phyloP scores from a whole-genome alignment of 176 grass and related monocot species.

The Ananas comosus region DNA sequence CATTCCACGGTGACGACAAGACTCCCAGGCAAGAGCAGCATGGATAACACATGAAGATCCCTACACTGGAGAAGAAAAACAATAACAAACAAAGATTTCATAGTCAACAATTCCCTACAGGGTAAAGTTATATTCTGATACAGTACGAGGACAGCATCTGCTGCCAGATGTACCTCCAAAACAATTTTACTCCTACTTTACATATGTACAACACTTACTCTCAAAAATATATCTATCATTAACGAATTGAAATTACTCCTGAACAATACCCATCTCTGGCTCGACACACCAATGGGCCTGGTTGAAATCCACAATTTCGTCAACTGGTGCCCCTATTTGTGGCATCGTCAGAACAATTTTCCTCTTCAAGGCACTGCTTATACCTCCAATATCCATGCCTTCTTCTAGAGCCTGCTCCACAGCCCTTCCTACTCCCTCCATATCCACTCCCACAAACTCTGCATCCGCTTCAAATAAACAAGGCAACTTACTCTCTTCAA shows the following conservation, averaged over 20 bases:
- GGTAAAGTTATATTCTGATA: no score
- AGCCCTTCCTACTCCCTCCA: slow-evolving; percentile 7
- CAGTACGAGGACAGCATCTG: no score
- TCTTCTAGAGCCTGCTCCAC: neutral
- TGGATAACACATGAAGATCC: no score
- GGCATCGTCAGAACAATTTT: slow-evolving; percentile 8
- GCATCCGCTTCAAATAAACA: slow-evolving; percentile 25
- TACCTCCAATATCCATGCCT: slow-evolving; percentile 1
- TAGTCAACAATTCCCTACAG: no score
- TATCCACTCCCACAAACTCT: slow-evolving; percentile 23
- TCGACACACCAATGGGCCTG: slow-evolving; percentile 13
- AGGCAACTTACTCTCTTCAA: neutral
- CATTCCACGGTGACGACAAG: no score
- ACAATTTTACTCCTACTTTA: no score
- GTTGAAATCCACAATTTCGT: slow-evolving; percentile 15
- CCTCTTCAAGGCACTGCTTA: neutral
- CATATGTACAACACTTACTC: no score
- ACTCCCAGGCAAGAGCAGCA: no score
- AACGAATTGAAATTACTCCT: slow-evolving; percentile 1
- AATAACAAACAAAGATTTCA: no score
- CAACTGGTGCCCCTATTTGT: neutral
- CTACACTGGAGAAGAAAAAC: no score
- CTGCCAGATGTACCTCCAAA: no score
- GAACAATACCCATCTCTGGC: slow-evolving; percentile 24
- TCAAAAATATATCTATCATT: no score